Conservation (phyloP, 257 asterid species). For the Craterostigma plantagineum region DNA sequence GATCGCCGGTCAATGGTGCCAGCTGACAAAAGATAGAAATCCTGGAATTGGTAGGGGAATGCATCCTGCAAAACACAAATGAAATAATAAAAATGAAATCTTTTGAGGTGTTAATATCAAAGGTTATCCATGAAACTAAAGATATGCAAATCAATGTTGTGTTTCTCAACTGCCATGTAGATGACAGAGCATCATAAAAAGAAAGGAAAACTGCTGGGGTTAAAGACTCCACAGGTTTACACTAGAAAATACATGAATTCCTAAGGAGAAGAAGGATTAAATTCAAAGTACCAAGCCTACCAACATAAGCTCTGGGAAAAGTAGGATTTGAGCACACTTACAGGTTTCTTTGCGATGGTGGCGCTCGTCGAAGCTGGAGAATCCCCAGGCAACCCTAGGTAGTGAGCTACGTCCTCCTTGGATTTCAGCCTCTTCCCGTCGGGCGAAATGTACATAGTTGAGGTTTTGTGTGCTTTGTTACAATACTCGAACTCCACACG, state of each 20-base stretch:
- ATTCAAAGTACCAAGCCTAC: too few species aligned
- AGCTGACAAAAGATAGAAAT: conserved; percentile 58
- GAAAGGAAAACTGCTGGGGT: too few species aligned
- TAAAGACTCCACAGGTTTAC: too few species aligned
- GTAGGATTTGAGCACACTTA: conserved; percentile 16
- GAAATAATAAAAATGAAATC: conserved; percentile 6
- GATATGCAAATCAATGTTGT: too few species aligned
- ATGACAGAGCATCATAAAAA: too few species aligned
- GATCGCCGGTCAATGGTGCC: conserved; percentile 65
- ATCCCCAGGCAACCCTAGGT: conserved; percentile 37
- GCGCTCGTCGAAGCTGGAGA: conserved; percentile 19
- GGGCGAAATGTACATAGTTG: conserved; percentile 49
- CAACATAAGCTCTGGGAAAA: conserved; percentile 10
- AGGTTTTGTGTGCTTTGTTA: conserved; percentile 27
- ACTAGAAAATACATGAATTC: neutral
- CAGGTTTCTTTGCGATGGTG: conserved; percentile 17
- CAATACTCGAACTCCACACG: conserved; percentile 54
- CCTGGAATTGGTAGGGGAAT: conserved; percentile 79
- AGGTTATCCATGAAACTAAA: too few species aligned
- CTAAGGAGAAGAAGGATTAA: too few species aligned
- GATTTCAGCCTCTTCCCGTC: conserved; percentile 61
- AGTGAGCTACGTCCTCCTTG: conserved; percentile 56
- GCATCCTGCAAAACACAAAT: conserved; percentile 39
- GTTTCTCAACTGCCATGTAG: too few species aligned
- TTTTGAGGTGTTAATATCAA: neutral